Evolutionary conservation across 208 protist genomes (phyloP).

Genomic region (Leishmania mexicana): DNA sequence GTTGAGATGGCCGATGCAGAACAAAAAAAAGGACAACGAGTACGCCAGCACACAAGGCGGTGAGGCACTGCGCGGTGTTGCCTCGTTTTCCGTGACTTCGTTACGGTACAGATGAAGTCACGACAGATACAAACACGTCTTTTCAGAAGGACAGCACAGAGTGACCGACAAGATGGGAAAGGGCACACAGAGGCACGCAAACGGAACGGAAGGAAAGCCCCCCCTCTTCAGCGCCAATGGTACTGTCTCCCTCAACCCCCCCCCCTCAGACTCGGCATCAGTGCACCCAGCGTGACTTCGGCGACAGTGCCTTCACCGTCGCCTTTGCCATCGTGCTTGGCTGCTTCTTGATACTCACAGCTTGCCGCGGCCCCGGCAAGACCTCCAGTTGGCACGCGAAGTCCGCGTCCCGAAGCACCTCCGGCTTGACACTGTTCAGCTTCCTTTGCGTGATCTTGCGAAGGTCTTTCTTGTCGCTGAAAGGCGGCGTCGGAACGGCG

Average conservation of each 20-base stretch:
- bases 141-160: neutral
- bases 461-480: neutral
- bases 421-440: constrained; percentile 1
- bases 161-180: neutral
- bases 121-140: neutral
- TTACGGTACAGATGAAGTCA: neutral
- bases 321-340: constrained; percentile 6
- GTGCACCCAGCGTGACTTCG: neutral
- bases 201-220: no score
- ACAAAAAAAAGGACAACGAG: neutral
- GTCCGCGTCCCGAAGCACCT: constrained; percentile 23
- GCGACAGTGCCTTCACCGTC: neutral
- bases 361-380: constrained; percentile 13
- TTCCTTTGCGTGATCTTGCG: constrained; percentile 9
- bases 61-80: neutral
- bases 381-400: constrained; percentile 25
- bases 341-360: constrained; percentile 16
- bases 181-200: neutral
- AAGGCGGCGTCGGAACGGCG: neutral
- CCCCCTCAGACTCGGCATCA: neutral
- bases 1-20: neutral
- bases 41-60: neutral
- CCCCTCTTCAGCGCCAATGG: neutral
- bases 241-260: no score
- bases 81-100: neutral